These are phyloP conservation scores for Penicillium occitanis DNA, from an alignment of 2,329 filamentous ascomycete species.

Conservation along the genomic window DNA sequence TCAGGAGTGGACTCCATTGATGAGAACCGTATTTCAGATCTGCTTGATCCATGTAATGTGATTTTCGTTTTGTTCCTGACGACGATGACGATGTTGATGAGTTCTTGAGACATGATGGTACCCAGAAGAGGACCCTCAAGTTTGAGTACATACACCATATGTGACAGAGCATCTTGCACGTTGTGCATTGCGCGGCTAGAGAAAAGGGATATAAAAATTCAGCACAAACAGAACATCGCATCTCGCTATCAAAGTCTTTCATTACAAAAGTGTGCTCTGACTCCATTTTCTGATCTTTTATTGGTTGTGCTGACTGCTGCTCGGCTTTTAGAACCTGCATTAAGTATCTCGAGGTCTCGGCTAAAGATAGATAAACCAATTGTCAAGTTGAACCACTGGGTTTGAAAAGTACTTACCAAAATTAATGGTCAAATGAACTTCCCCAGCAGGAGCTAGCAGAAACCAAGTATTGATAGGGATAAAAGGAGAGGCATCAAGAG, in stretches of 20 bases:
- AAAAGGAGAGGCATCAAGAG: neutral
- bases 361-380: slow-evolving; percentile 1
- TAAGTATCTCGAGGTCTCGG: neutral
- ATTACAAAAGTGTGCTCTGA: slow-evolving; percentile 1
- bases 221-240: slow-evolving; percentile 9
- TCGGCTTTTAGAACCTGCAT: neutral
- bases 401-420: neutral
- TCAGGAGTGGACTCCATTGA: slow-evolving; percentile 7
- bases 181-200: slow-evolving; percentile 9
- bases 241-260: slow-evolving; percentile 12
- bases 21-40: neutral
- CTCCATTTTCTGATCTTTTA: neutral
- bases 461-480: slow-evolving; percentile 7
- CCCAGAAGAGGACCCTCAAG: neutral
- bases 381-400: neutral
- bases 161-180: slow-evolving; percentile 9
- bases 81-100: neutral
- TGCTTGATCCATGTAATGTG: neutral
- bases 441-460: neutral
- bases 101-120: slow-evolving; percentile 5
- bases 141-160: neutral
- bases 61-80: neutral
- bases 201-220: neutral
- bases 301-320: neutral
- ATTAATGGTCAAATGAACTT: slow-evolving; percentile 9